phyloP scores from a whole-genome alignment of 805 yeast species.

The Lipomyces japonicus region DNA sequence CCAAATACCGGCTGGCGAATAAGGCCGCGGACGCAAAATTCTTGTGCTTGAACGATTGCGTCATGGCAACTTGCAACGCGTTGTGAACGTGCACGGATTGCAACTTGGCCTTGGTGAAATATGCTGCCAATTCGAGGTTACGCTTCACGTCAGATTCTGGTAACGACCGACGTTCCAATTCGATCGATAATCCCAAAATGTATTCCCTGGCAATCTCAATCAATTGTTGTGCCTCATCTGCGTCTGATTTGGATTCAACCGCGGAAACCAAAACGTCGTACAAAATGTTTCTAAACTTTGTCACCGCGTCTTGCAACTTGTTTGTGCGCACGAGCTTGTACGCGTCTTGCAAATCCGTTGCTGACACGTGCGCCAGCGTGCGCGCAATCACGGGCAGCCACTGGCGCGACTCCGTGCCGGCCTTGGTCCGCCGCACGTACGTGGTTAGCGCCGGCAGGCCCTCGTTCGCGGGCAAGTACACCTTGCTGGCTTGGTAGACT shows the following conservation, averaged over 20 bases:
- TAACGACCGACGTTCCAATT: slow-evolving; percentile 78
- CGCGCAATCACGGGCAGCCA: slow-evolving; percentile 63
- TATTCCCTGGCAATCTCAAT: slow-evolving; percentile 79
- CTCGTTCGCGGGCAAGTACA: slow-evolving; percentile 67
- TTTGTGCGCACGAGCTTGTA: slow-evolving; percentile 80
- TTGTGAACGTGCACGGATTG: slow-evolving; percentile 79
- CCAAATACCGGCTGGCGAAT: slow-evolving; percentile 81
- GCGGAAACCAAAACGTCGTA: slow-evolving; percentile 69
- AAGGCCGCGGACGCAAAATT: slow-evolving; percentile 84
- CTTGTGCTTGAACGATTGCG: slow-evolving; percentile 81
- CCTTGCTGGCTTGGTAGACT: slow-evolving; percentile 74
- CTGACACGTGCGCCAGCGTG: slow-evolving; percentile 64
- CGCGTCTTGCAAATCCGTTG: slow-evolving; percentile 60
- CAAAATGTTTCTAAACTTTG: slow-evolving; percentile 70
- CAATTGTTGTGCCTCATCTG: slow-evolving; percentile 66
- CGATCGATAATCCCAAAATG: slow-evolving; percentile 87
- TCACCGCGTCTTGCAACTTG: slow-evolving; percentile 77
- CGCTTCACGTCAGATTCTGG: slow-evolving; percentile 64
- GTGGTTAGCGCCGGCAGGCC: slow-evolving; percentile 69
- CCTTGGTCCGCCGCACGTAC: slow-evolving; percentile 56
- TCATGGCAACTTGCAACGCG: slow-evolving; percentile 93
- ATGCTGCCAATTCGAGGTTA: slow-evolving; percentile 90
- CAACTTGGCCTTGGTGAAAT: slow-evolving; percentile 81
- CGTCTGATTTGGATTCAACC: slow-evolving; percentile 72
- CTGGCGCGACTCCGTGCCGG: slow-evolving; percentile 52